Evolutionary conservation across 768 basidiomycete genomes (phyloP), one percentile per base, ranked within the genome.

Genomic region (Tylopilus subfusipes): DNA sequence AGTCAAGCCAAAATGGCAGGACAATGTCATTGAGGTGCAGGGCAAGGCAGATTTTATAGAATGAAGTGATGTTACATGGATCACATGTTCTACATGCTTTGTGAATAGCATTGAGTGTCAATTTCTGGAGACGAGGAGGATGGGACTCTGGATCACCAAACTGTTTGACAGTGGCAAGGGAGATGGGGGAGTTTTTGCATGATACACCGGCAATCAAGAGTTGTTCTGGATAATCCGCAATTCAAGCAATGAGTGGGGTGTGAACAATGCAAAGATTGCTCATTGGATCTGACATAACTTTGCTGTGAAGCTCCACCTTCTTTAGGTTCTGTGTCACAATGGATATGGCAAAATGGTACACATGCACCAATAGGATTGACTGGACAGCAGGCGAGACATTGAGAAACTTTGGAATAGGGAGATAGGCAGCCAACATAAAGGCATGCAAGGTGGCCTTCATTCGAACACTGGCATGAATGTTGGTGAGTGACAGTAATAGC

Each of bases 1-100:
- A 71, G 38, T 66, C 54, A 0, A 46, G 18, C 73, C 73, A 77
- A 52, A 77, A 75, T 1, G 67, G 75, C 1, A 10, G 4, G 22
- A 50, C 40, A 5, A 62, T 42, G 13, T 43, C 43, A 30, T 45
- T 52, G 0, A 39, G 19, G 1, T 8, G 16, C 7, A 39, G 7
- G 2, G 9, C 1, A 30, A 54, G 30, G 14, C 48, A 54, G 5
- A 30, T 12, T 6, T 49, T 54, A 18, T 54, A 29, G 7, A 54
- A 54, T 1, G 21, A 4, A 1, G 27, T 7, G 5, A 54, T 44
- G n/a, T n/a, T n/a, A n/a, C n/a, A n/a, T n/a, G n/a, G n/a, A n/a
- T n/a, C n/a, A n/a, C n/a, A n/a, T n/a, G 5, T 49, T 13, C 3
- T 2, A 29, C 63, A 54, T 5, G 52, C 50, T 5, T n/a, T 21